Percentiles rank a stretch among this genome's conserved stretches.
Conservation (phyloP, 2,329 filamentous ascomycete genomes). For the Acrocalymma vagum region DNA sequence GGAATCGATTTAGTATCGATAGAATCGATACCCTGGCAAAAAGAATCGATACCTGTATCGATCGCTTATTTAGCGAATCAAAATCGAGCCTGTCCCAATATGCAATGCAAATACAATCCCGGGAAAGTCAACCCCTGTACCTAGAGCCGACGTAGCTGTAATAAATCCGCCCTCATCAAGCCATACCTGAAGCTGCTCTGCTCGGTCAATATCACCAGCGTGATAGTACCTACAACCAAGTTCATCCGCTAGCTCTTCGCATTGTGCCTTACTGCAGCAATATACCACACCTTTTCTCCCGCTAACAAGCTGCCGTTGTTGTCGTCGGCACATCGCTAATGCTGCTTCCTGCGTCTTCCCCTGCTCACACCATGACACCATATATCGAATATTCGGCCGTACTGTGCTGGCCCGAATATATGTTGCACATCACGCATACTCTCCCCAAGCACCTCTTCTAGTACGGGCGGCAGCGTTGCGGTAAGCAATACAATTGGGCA, state of each 20-base stretch:
- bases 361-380: constrained; percentile 10
- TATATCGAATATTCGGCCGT: constrained; percentile 7
- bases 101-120: constrained; percentile 13
- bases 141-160: constrained; percentile 21
- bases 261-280: constrained; percentile 13
- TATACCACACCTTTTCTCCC: constrained; percentile 19
- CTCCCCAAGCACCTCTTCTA: constrained; percentile 14
- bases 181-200: constrained; percentile 13
- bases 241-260: constrained; percentile 10
- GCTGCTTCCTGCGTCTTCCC: constrained; percentile 5
- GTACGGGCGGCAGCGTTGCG: constrained; percentile 16
- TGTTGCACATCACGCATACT: constrained; percentile 18
- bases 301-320: constrained; percentile 1
- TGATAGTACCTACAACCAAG: constrained; percentile 20
- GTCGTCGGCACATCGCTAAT: constrained; percentile 6
- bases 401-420: constrained; percentile 10
- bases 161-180: constrained; percentile 20
- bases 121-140: constrained; percentile 23
- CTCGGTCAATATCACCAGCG: constrained; percentile 7
- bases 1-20: too few relatives aligned
- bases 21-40: too few relatives aligned
- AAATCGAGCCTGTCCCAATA: constrained; percentile 8
- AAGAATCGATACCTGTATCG: too few relatives aligned
- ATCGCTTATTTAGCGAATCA: constrained; percentile 12
- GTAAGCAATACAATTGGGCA: constrained; percentile 19